Evolutionary conservation across 164 flowering plant species (phyloP), one percentile per base, ranked within the genome.

Genomic region (Akebia trifoliata): DNA sequence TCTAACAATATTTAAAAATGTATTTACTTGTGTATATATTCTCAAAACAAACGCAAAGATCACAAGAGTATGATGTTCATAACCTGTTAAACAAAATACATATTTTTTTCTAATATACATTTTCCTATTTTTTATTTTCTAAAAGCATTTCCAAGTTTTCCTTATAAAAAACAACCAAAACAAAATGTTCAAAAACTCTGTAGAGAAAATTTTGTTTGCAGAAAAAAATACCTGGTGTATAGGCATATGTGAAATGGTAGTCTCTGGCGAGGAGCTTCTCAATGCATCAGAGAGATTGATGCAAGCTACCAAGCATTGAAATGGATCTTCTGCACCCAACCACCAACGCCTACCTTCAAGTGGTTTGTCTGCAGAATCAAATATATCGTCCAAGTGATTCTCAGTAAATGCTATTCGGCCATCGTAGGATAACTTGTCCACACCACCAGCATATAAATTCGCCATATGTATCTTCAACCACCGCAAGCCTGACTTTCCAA

Each of bases 381-480:
- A 84, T 52, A 93, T 81, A 39, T 90, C 96, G 56, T 86, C 91
- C 68, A 86, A 57, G 61, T 90, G 86, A 50, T 80, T 83, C 77
- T 93, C 97, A 22, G 88, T 72, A 70, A 93, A 93, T 61, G 80
- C 76, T 64, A 78, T 25, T 56, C 99, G 82, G 17, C 81, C 96
- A 49, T 87, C 96, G 61, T 70, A 77, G 24, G 93, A 87, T 56
- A 86, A 65, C 59, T 90, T 93, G 70, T 93, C 99, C 63, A 90
- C 86, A 40, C 99, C 99, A 52, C 88, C 88, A 70, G 83, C 99
- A 80, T 75, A 93, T 61, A 90, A 35, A 78, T 90, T 93, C 56
- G 97, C 96, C 72, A 87, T 38, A 68, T 94, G 97, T 74, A 94
- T 90, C 75, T 94, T 94, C 65, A 90, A 78, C 99, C 99, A 94